Base-by-base conservation (phyloP, 768 basidiomycete species). In the Boletales sp. region DNA sequence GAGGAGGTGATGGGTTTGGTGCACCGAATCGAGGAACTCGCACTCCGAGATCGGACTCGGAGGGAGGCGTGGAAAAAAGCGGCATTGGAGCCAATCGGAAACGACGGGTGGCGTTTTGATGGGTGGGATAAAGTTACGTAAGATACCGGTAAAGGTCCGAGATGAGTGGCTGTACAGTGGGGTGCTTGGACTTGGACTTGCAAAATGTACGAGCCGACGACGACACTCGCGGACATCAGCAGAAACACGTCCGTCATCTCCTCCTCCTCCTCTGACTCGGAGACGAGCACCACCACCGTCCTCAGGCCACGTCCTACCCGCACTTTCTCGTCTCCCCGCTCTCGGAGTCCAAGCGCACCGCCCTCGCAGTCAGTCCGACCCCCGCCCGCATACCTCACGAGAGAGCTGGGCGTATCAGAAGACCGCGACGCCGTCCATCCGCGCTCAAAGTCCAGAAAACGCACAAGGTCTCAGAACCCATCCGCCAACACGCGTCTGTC, bases 171-270 rank as follows among this genome's bases (percentile, higher is more conserved):
- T 27, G 24, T 27, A 27, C 24, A 27, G 24, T 27, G 24, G n/a
- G n/a, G n/a, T n/a, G n/a, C n/a, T n/a, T n/a, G n/a, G n/a, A n/a
- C n/a, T n/a, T n/a, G 24, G 24, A 24, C 24, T 24, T 24, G 24
- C 24, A 24, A 24, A 3, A 24, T 24, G 24, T 5, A 24, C 11
- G 45, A 27, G 19, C 59, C 57, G 4, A 46, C 66, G 27, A n/a
- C 72, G 3, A 70, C 74, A 0, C 72, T 88, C 49, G 81, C 83
- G 43, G 81, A 84, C 63, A 76, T 88, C 44, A 84, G 82, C 71
- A 79, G 87, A 64, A 87, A 87, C 72, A 76, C 86, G 1, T 87
- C 86, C 12, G 87, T 86, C 63, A 85, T 88, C 49, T 87, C 81
- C 3, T 77, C 85, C 0, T 81, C 76, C 37, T 83, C 34, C 34